phyloP scores from a whole-genome alignment of 2,329 filamentous ascomycete species.

The Aspergillus ochraceus region DNA sequence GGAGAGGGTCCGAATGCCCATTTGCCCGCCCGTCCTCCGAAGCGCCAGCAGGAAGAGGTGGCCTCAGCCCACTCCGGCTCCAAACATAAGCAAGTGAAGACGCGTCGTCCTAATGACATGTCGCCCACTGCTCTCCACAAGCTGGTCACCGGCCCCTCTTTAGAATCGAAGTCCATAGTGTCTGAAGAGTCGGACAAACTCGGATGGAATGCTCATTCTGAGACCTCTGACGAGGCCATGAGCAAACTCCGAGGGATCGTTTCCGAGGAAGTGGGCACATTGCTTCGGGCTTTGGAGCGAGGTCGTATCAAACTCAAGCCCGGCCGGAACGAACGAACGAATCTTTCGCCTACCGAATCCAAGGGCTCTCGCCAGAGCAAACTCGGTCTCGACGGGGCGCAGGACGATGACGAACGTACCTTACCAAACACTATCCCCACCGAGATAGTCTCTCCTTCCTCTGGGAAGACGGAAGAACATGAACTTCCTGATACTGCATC shows the following conservation, averaged over 20 bases:
- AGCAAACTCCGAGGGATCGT: conserved; percentile 39
- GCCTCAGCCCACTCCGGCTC: conserved; percentile 30
- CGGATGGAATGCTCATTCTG: conserved; percentile 37
- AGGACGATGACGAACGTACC: conserved; percentile 22
- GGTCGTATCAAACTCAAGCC: conserved; percentile 37
- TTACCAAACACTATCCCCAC: conserved; percentile 27
- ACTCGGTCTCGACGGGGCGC: conserved; percentile 11
- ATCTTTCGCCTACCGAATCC: conserved; percentile 35
- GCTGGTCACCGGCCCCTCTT: conserved; percentile 33
- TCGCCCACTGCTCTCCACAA: conserved; percentile 33
- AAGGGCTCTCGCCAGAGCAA: conserved; percentile 22
- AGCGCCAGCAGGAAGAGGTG: conserved; percentile 38
- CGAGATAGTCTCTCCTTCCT: conserved; percentile 22
- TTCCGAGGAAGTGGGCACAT: conserved; percentile 34
- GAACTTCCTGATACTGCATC: conserved; percentile 26
- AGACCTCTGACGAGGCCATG: conserved; percentile 39
- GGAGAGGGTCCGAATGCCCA: conserved; percentile 33
- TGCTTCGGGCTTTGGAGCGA: conserved; percentile 38
- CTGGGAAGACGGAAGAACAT: conserved; percentile 15
- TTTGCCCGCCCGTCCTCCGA: conserved; percentile 29
- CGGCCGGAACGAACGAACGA: conserved; percentile 31
- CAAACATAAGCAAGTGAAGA: conserved; percentile 37
- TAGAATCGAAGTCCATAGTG: conserved; percentile 33
- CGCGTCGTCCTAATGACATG: conserved; percentile 31
- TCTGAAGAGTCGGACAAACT: conserved; percentile 35